Percentiles rank a stretch among this genome's conserved stretches.
These are phyloP conservation scores for Trichocladium antarcticum DNA, from an alignment of 495 filamentous ascomycete species.

Conservation along the genomic window DNA sequence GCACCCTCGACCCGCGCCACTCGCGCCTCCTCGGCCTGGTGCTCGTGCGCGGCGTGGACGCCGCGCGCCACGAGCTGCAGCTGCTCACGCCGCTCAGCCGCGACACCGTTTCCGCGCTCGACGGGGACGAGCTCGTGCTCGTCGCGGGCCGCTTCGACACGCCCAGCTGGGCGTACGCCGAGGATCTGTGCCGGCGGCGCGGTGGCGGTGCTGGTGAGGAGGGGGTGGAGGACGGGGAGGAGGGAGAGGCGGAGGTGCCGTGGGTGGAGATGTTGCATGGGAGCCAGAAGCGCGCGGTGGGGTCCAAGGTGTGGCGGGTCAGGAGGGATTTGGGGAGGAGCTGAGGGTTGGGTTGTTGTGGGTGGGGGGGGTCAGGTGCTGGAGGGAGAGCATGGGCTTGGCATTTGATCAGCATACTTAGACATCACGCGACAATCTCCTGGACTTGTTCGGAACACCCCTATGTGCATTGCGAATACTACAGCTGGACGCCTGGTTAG, in stretches of 20 bases:
- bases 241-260: conserved; percentile 27
- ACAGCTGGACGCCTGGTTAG: too few species aligned
- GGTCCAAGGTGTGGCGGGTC: conserved; percentile 44
- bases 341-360: too few species aligned
- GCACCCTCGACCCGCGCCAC: conserved; percentile 35
- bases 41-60: conserved; percentile 46
- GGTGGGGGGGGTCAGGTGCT: too few species aligned
- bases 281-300: conserved; percentile 37
- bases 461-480: conserved; percentile 36
- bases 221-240: conserved; percentile 13
- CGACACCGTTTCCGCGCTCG: background rate
- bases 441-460: too few species aligned
- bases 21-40: conserved; percentile 40
- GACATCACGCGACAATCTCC: too few species aligned
- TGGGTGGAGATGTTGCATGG: conserved; percentile 44
- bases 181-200: conserved; percentile 31
- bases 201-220: conserved; percentile 12
- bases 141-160: conserved; percentile 48
- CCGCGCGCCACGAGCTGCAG: conserved; percentile 34
- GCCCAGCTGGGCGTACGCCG: conserved; percentile 48
- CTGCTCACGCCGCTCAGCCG: conserved; percentile 40
- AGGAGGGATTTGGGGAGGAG: conserved; percentile 41
- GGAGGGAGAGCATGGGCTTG: too few species aligned
- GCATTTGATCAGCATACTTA: too few species aligned
- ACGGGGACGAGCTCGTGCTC: conserved; percentile 36